Percentiles rank a stretch among this genome's conserved stretches.
phyloP scores from a whole-genome alignment of 2,329 filamentous ascomycete species.

The Coleophoma crateriformis region DNA sequence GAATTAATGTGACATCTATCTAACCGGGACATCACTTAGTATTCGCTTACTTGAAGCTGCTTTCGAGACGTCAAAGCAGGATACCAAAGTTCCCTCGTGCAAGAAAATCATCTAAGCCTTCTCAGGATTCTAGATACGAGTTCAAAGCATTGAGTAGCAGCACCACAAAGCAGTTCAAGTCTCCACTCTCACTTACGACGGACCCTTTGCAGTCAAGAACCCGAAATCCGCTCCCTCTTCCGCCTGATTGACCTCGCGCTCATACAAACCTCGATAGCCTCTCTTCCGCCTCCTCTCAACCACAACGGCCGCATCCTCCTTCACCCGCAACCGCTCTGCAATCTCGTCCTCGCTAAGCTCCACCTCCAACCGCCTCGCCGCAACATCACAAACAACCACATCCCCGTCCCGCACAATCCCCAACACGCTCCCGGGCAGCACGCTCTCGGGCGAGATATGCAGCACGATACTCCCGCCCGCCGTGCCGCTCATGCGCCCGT shows the following conservation, averaged over 20 bases:
- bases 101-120: no score
- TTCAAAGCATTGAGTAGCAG: no score
- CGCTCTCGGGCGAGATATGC: constrained; percentile 47
- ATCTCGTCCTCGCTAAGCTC: constrained; percentile 21
- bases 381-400: constrained; percentile 38
- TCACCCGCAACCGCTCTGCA: constrained; percentile 9
- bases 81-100: no score
- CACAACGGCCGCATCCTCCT: constrained; percentile 27
- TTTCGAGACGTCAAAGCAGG: no score
- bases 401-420: constrained; percentile 43
- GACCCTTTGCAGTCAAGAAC: constrained; percentile 46
- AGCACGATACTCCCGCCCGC: constrained; percentile 48
- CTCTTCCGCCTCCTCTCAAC: constrained; percentile 33
- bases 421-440: constrained; percentile 38
- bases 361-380: constrained; percentile 33
- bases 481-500: constrained; percentile 50
- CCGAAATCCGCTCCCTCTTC: constrained; percentile 56
- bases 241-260: constrained; percentile 54
- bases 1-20: no score
- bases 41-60: no score
- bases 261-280: constrained; percentile 55
- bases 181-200: not conserved
- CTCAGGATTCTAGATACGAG: no score
- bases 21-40: no score
- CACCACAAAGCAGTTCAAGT: no score